A percentile compares a stretch with the other conserved stretches of the same genome.
Evolutionary conservation across 2,329 filamentous ascomycete genomes (phyloP).

Genomic region (Raffaelea albimanens): DNA sequence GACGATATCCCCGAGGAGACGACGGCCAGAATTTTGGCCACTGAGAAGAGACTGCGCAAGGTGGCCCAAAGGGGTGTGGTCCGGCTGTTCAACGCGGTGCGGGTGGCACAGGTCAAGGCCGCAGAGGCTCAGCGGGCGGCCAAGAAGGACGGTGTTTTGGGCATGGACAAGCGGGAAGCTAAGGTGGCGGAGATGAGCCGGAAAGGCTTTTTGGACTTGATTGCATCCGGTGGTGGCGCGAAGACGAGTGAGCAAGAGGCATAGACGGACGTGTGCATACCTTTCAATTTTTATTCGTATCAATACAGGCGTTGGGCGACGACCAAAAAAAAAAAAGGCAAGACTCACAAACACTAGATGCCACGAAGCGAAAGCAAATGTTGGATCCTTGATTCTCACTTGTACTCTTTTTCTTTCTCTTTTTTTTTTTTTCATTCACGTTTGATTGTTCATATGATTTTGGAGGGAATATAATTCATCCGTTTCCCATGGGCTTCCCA

Average conservation of each 20-base stretch:
- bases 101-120: slow-evolving; percentile 84
- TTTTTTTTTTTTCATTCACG: too few species aligned
- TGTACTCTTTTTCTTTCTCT: too few species aligned
- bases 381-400: too few species aligned
- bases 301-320: too few species aligned
- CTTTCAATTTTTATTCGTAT: not conserved
- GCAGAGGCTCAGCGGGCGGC: slow-evolving; percentile 64
- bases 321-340: too few species aligned
- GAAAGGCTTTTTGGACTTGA: slow-evolving; percentile 90
- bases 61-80: slow-evolving; percentile 89
- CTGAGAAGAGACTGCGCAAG: slow-evolving; percentile 74
- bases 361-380: too few species aligned
- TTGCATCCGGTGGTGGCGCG: slow-evolving; percentile 53
- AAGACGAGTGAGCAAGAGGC: slow-evolving; percentile 52
- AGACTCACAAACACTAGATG: too few species aligned
- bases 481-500: too few species aligned
- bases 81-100: slow-evolving; percentile 91
- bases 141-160: slow-evolving; percentile 65
- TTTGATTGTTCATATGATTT: too few species aligned
- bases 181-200: slow-evolving; percentile 94
- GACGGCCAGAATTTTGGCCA: slow-evolving; percentile 49
- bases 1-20: slow-evolving; percentile 25
- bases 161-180: slow-evolving; percentile 71
- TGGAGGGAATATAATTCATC: too few species aligned
- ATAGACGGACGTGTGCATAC: slow-evolving; percentile 15